Conservation (phyloP, 441 rosid species). For the Gossypium davidsonii region DNA sequence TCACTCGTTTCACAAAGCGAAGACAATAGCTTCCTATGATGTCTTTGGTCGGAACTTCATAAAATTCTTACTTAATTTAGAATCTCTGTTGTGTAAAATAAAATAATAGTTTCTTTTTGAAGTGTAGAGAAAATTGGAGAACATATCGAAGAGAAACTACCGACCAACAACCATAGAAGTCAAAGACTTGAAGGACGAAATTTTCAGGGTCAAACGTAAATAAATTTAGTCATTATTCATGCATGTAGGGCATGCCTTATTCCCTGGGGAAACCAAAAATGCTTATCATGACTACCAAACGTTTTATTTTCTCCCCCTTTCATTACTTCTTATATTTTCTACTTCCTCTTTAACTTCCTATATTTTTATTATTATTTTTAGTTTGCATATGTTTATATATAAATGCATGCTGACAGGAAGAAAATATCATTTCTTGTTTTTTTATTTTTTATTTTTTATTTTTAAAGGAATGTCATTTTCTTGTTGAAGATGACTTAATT, state of each 20-base stretch:
- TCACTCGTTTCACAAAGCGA: too few relatives aligned
- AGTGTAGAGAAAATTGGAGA: too few relatives aligned
- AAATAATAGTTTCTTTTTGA: too few relatives aligned
- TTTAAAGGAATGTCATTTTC: background rate
- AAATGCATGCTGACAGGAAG: background rate
- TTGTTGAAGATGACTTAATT: background rate
- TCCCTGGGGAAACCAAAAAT: background rate
- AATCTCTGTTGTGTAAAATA: too few relatives aligned
- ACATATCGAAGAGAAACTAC: background rate
- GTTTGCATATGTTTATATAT: background rate
- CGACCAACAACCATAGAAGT: background rate
- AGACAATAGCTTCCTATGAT: too few relatives aligned
- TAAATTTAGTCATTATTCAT: background rate
- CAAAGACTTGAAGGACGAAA: background rate
- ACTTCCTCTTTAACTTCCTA: background rate
- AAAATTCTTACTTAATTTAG: too few relatives aligned
- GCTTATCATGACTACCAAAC: background rate
- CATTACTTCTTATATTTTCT: background rate
- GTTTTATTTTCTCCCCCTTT: background rate
- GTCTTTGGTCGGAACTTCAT: too few relatives aligned
- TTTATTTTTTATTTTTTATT: too few relatives aligned
- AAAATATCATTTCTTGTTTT: background rate
- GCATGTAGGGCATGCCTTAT: background rate
- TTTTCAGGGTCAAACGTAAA: background rate
- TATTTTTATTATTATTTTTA: background rate